A percentile compares a stretch with the other conserved stretches of the same genome.
Conservation (phyloP, 1,139 yeast genomes). For the Kluyveromyces sp. region DNA sequence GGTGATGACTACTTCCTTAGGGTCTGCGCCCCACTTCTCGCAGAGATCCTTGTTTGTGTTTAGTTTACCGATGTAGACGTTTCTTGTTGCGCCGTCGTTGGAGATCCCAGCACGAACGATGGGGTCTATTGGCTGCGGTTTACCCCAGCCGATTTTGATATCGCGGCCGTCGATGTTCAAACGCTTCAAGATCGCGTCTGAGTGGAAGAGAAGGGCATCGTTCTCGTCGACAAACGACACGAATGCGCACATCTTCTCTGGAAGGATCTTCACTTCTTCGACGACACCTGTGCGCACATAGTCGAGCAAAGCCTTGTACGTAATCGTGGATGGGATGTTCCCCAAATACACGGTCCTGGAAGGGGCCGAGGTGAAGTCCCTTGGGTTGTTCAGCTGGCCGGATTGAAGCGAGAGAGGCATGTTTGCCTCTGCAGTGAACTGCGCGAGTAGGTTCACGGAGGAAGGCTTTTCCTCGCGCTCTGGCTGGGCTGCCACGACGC, state of each 20-base stretch:
- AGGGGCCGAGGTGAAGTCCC: conserved; percentile 43
- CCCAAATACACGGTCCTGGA: conserved; percentile 88
- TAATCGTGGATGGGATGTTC: conserved; percentile 73
- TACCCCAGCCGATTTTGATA: conserved; percentile 73
- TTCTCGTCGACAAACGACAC: conserved; percentile 45
- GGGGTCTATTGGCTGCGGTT: conserved; percentile 58
- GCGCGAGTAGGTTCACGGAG: conserved; percentile 4
- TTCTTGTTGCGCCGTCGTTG: conserved; percentile 85
- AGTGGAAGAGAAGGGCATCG: conserved; percentile 48
- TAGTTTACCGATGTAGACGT: conserved; percentile 75
- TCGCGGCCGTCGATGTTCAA: conserved; percentile 45
- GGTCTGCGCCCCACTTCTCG: conserved; percentile 12
- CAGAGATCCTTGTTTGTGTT: conserved; percentile 15
- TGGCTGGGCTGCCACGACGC: conserved; percentile 7
- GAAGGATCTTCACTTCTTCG: conserved; percentile 53
- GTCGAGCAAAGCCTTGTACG: conserved; percentile 75
- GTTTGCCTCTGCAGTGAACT: conserved; percentile 18
- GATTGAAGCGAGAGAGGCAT: conserved; percentile 15
- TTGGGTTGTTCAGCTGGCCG: conserved; percentile 16
- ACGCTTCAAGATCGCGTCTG: conserved; percentile 48
- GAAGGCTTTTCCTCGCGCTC: conserved; percentile 11
- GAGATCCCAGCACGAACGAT: conserved; percentile 67
- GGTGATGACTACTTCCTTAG: conserved; percentile 35
- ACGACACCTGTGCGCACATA: conserved; percentile 88
- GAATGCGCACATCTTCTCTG: conserved; percentile 49